phyloP scores from a whole-genome alignment of 306 rosid species.

The Vigna mungo region DNA sequence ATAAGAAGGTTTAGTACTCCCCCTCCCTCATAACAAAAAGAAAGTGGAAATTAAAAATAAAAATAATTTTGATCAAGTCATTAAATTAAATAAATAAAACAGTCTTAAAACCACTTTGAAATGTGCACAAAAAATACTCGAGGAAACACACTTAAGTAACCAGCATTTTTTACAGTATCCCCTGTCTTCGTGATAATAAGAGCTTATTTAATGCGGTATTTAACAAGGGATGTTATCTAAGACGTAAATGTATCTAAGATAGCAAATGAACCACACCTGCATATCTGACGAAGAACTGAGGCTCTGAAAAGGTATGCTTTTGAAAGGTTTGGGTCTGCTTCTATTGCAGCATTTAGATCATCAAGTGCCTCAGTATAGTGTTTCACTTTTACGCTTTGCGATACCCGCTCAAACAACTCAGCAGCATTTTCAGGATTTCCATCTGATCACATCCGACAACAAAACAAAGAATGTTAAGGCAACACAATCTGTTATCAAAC shows the following conservation, averaged over 20 bases:
- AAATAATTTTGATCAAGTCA: conserved; percentile 18
- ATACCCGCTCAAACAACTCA: conserved; percentile 81
- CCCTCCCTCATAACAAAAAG: background rate
- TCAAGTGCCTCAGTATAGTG: conserved; percentile 88
- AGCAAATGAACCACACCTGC: conserved; percentile 72
- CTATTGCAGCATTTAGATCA: conserved; percentile 96
- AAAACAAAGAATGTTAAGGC: conserved; percentile 40
- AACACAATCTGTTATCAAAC: background rate
- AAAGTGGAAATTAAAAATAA: background rate
- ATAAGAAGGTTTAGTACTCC: background rate
- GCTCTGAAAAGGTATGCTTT: conserved; percentile 90
- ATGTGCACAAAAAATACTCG: background rate
- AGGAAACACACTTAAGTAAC: conserved; percentile 25
- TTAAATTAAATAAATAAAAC: background rate
- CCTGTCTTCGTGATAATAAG: conserved; percentile 17
- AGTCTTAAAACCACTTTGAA: background rate
- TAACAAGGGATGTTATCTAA: conserved; percentile 4
- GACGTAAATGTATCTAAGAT: background rate
- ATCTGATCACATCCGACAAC: conserved; percentile 51
- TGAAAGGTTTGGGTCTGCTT: conserved; percentile 88
- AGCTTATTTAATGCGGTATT: conserved; percentile 9
- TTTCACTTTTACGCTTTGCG: conserved; percentile 80
- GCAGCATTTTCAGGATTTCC: conserved; percentile 77
- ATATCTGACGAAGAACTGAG: conserved; percentile 83
- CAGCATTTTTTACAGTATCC: conserved; percentile 20